These are phyloP conservation scores for Colletotrichum neosansevieriae DNA, from an alignment of 2,329 filamentous ascomycete species.

Conservation along the genomic window DNA sequence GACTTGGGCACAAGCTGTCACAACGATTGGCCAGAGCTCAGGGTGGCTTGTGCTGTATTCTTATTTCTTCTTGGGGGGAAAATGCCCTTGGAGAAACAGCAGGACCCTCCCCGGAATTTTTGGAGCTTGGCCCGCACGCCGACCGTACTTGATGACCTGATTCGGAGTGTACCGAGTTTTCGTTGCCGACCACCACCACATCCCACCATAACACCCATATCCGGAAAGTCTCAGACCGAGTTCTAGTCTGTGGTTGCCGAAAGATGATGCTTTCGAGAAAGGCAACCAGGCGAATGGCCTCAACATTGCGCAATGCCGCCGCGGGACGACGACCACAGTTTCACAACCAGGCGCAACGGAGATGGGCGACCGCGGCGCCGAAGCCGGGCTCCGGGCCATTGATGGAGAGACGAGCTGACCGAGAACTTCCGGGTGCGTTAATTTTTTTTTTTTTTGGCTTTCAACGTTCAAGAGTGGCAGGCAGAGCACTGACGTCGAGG, in stretches of 20 bases:
- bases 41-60: neutral
- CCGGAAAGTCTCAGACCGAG: neutral
- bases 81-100: no score
- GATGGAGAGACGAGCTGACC: constrained; percentile 73
- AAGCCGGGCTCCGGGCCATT: constrained; percentile 71
- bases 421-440: constrained; percentile 74
- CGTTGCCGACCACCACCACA: neutral
- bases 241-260: no score
- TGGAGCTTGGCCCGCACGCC: constrained; percentile 29
- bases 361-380: constrained; percentile 66
- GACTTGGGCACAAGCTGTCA: neutral
- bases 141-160: constrained; percentile 32
- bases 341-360: constrained; percentile 51
- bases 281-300: constrained; percentile 32
- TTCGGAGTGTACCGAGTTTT: constrained; percentile 33
- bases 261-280: constrained; percentile 33
- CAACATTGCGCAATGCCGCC: constrained; percentile 24
- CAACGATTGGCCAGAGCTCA: constrained; percentile 27
- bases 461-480: no score
- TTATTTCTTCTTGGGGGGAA: neutral
- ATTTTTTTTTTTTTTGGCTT: no score
- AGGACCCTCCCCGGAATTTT: constrained; percentile 17
- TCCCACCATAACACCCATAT: neutral
- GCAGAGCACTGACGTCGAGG: neutral
- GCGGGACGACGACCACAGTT: constrained; percentile 23